These are phyloP conservation scores for Penicillium griseofulvum DNA, from an alignment of 2,329 filamentous ascomycete genomes.

Conservation along the genomic window DNA sequence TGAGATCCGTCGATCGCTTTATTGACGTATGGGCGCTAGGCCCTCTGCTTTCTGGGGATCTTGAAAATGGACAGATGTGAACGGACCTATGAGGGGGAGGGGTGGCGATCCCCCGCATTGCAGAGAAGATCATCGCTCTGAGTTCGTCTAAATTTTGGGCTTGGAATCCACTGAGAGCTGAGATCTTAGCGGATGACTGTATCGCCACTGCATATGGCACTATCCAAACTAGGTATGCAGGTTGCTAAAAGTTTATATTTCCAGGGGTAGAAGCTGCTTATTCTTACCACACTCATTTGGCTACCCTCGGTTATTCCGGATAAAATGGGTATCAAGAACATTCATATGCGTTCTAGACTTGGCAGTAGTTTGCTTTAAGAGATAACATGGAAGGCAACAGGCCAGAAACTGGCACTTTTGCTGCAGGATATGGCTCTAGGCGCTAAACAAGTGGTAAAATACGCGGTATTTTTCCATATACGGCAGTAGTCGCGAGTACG, in stretches of 20 bases:
- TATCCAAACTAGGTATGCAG: background rate
- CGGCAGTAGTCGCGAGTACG: no score
- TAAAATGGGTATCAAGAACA: background rate
- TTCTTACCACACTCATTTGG: background rate
- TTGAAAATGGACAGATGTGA: background rate
- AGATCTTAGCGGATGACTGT: background rate
- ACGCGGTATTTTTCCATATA: no score
- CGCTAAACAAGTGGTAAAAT: no score
- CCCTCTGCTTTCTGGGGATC: background rate
- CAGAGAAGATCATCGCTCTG: conserved; percentile 1
- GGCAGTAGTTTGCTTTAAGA: background rate
- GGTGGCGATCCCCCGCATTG: conserved; percentile 4
- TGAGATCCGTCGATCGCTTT: background rate
- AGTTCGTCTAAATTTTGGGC: background rate
- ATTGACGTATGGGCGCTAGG: background rate
- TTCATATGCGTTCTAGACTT: background rate
- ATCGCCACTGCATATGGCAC: background rate
- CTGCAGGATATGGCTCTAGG: background rate
- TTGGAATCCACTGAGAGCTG: background rate
- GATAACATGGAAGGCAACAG: background rate
- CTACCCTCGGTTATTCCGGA: background rate
- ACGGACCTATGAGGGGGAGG: background rate
- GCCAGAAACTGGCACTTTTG: background rate
- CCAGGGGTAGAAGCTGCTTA: background rate
- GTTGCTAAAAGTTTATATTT: background rate